Base-by-base conservation (phyloP, 768 basidiomycete genomes). In the Russula griseocarnosa region DNA sequence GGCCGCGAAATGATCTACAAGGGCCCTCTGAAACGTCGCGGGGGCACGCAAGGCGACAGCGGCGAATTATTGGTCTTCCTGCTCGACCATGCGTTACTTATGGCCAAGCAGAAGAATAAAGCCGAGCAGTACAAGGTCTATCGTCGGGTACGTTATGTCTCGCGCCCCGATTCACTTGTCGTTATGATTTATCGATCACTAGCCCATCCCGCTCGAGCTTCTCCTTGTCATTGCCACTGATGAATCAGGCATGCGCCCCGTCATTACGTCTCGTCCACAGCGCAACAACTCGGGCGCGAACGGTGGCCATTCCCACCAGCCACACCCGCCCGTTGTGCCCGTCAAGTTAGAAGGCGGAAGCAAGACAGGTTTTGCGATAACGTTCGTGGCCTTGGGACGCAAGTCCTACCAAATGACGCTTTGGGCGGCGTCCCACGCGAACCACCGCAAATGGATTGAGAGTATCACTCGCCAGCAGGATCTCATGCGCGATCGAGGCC, bases 141-240 rank as follows among this genome's bases (percentile, higher is more conserved):
- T 72, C 86, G 95, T 69, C 86, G 90, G 70, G 95, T 98, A 72
- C 73, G 89, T 78, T 34, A 28, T 51, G 13, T 56, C 55, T 53
- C 34, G 10, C 38, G 0, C 44, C 34, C 3, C 6, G 7, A 9
- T 30, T 47, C 11, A 13, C 34, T 42, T 7, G 22, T 13, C 54
- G 57, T 67, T 60, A 62, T 67, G 22, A 54, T 57, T 68, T 60
- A 62, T 67, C 20, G 9, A 47, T 38, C 32, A 40, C 55, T 55
- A 97, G 95, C 96, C 97, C 1, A 97, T 98, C 70, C 97, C 97
- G 0, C 83, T 98, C 52, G 97, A 98, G 69, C 83, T 99, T 2
- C 83, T 99, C 26, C 80, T 89, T 55, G 83, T 98, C 66, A 84
- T 88, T 4, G 85, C 90, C 3, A 82, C 86, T 0, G 91, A 93